phyloP scores from a whole-genome alignment of 176 grass and related monocot genomes.

The Eremochloa ophiuroides region DNA sequence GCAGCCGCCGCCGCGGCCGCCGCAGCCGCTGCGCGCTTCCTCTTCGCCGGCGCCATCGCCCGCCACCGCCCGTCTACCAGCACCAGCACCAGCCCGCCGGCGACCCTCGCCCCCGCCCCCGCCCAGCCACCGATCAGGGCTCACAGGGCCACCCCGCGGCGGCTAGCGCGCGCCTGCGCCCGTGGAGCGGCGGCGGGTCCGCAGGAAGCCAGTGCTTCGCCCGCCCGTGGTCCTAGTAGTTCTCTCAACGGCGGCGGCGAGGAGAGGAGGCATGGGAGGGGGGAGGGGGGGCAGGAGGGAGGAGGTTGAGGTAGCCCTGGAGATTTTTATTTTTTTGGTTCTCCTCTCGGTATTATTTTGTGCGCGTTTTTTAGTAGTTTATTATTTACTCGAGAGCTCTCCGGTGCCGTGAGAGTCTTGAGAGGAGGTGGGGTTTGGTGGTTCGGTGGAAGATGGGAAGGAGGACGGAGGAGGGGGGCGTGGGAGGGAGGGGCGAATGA shows the following conservation, averaged over 20 bases:
- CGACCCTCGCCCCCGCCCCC: too few species aligned
- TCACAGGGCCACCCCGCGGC: background rate
- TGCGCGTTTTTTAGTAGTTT: background rate
- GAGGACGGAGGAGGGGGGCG: background rate
- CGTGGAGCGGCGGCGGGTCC: background rate
- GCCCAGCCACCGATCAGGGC: slow-evolving; percentile 15
- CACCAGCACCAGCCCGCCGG: background rate
- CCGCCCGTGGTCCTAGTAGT: background rate
- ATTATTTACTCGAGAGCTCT: background rate
- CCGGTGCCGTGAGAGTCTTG: background rate
- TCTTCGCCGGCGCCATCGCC: slow-evolving; percentile 67
- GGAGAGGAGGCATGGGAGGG: slow-evolving; percentile 25
- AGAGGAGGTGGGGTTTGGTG: background rate
- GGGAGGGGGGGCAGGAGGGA: background rate
- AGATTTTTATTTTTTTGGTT: background rate
- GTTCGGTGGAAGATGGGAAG: background rate
- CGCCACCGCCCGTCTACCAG: background rate
- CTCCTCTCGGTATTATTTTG: background rate
- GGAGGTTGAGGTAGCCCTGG: background rate
- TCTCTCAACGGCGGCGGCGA: background rate
- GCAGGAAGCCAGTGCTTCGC: background rate
- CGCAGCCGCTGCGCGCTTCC: slow-evolving; percentile 48
- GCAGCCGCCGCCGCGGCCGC: slow-evolving; percentile 51
- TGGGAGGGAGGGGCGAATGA: background rate
- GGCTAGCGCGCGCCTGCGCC: background rate